Evolutionary conservation across 495 filamentous ascomycete species (phyloP).

Genomic region (Aspergillus mulundensis): DNA sequence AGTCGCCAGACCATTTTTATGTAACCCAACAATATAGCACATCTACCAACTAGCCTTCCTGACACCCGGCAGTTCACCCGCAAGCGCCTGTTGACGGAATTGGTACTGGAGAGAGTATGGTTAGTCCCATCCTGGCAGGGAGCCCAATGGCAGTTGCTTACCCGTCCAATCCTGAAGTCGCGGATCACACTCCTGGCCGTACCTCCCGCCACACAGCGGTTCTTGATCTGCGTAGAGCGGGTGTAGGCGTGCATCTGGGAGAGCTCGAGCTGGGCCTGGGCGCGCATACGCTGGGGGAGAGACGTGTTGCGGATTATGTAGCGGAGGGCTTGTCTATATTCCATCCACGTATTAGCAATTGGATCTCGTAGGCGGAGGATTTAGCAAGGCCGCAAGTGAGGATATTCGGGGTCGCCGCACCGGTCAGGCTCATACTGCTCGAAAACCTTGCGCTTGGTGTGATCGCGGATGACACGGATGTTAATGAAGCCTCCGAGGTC

Average conservation of each 20-base stretch:
- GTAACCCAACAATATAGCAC: conserved; percentile 5
- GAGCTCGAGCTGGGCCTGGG: conserved; percentile 87
- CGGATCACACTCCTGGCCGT: conserved; percentile 80
- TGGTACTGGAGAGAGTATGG: conserved; percentile 58
- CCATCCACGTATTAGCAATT: background rate
- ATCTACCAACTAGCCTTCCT: conserved; percentile 90
- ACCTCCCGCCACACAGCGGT: conserved; percentile 85
- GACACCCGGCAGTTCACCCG: conserved; percentile 86
- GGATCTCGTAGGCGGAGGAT: background rate
- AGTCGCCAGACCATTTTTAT: conserved; percentile 13
- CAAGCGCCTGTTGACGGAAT: conserved; percentile 84
- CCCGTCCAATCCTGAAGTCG: conserved; percentile 86
- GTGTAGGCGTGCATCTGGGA: conserved; percentile 95
- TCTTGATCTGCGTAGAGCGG: conserved; percentile 85
- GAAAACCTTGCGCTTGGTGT: conserved; percentile 92
- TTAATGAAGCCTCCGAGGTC: conserved; percentile 85
- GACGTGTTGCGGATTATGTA: conserved; percentile 91
- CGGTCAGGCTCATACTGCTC: conserved; percentile 80
- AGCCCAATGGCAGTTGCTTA: conserved; percentile 44
- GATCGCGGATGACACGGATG: conserved; percentile 77
- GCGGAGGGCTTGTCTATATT: conserved; percentile 82
- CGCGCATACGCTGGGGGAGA: conserved; percentile 73
- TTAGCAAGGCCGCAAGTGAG: background rate
- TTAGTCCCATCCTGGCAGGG: conserved; percentile 21
- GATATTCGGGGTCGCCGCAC: conserved; percentile 39